Evolutionary conservation across 345 rosid species (phyloP).

Genomic region (Physaria fendleri): DNA sequence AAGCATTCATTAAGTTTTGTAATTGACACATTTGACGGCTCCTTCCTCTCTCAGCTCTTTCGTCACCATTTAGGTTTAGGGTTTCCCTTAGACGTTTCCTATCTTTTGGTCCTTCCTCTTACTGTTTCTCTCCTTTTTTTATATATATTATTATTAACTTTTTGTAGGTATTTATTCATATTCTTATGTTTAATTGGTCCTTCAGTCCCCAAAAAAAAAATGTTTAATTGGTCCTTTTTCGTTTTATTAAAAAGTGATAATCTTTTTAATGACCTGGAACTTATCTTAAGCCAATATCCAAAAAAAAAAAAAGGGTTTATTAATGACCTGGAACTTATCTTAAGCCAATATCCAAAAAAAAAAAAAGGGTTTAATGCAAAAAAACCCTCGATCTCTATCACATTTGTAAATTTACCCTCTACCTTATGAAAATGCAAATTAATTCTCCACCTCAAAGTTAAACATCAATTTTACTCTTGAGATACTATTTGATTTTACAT

Average conservation of each 20-base stretch:
- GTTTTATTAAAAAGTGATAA: conserved; percentile 7
- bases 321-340: conserved; percentile 6
- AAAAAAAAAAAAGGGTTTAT: too few relatives aligned
- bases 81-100: conserved; percentile 23
- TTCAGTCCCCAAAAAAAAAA: too few relatives aligned
- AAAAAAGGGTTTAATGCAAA: too few relatives aligned
- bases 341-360: conserved; percentile 6
- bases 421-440: too few relatives aligned
- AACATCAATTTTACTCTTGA: too few relatives aligned
- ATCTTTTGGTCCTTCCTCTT: conserved; percentile 16
- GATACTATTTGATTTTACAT: too few relatives aligned
- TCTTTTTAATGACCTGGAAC: conserved; percentile 7
- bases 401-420: too few relatives aligned
- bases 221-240: too few relatives aligned
- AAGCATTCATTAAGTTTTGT: conserved; percentile 26
- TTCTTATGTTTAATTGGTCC: neutral
- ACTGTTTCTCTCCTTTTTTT: neutral
- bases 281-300: conserved; percentile 12
- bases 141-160: conserved; percentile 5
- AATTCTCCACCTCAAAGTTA: too few relatives aligned
- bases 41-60: neutral
- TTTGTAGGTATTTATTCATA: neutral
- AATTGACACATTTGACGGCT: conserved; percentile 30
- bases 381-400: too few relatives aligned
- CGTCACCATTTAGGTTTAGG: conserved; percentile 28